phyloP scores from a whole-genome alignment of 139 green algal species.

The Chlamydomonas sphaeroides region DNA sequence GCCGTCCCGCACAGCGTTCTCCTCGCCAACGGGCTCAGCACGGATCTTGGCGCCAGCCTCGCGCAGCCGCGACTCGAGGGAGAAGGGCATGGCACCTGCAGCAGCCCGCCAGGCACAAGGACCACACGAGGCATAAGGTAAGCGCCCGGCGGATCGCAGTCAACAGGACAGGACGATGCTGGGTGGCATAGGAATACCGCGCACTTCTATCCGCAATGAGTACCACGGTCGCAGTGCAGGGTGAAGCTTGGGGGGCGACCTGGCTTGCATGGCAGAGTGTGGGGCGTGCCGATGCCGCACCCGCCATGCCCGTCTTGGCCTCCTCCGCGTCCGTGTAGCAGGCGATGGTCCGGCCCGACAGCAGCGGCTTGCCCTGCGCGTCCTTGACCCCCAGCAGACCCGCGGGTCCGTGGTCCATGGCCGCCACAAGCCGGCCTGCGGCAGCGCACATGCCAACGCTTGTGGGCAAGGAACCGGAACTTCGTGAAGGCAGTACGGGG shows the following conservation, averaged over 20 bases:
- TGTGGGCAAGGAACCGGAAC: no score
- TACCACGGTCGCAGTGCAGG: no score
- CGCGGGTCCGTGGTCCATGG: slow-evolving; percentile 58
- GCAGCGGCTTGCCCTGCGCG: slow-evolving; percentile 44
- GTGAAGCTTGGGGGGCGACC: background rate
- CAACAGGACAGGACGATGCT: no score
- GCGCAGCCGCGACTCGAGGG: slow-evolving; percentile 49
- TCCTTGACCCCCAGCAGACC: slow-evolving; percentile 50
- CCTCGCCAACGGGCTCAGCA: background rate
- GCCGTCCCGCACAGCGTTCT: slow-evolving; percentile 43
- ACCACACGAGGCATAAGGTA: no score
- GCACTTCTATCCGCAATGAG: no score
- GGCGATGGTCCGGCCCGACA: slow-evolving; percentile 43
- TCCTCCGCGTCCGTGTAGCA: slow-evolving; percentile 53
- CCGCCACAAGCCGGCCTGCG: slow-evolving; percentile 50
- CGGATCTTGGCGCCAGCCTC: slow-evolving; percentile 46
- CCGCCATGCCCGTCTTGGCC: slow-evolving; percentile 25
- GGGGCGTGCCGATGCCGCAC: no score
- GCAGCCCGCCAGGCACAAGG: no score
- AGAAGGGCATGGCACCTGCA: slow-evolving; percentile 42
- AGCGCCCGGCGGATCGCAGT: no score
- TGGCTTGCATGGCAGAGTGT: background rate
- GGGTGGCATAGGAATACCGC: no score
- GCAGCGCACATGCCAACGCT: no score
- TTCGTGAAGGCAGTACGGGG: no score